phyloP scores from a whole-genome alignment of 257 asterid genomes.

The Nicotiana tomentosiformis region DNA sequence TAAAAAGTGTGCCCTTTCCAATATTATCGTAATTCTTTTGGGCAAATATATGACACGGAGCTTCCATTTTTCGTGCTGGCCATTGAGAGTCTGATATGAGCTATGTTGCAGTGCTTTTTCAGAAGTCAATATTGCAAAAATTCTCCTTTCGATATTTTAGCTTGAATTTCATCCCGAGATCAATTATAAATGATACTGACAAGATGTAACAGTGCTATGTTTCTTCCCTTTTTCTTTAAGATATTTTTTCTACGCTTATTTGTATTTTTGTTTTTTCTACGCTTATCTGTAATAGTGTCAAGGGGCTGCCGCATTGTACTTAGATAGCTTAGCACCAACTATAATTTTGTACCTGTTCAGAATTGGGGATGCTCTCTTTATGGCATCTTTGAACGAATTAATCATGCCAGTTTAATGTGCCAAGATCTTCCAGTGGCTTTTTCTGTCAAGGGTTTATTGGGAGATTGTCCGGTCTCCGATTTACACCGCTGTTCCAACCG shows the following conservation, averaged over 20 bases:
- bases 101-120: not conserved
- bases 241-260: not conserved
- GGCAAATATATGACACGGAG: not conserved
- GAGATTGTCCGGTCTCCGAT: too few relatives aligned
- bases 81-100: not conserved
- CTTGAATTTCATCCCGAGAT: not conserved
- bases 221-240: not conserved
- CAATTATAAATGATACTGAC: not conserved
- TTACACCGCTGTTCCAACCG: too few relatives aligned
- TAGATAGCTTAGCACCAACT: not conserved
- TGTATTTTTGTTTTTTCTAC: not conserved
- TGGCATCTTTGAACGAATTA: not conserved
- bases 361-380: not conserved
- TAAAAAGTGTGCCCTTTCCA: not conserved
- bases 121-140: not conserved
- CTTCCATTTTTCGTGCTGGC: not conserved
- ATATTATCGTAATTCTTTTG: not conserved
- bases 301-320: not conserved
- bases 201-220: not conserved
- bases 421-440: not conserved
- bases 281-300: not conserved
- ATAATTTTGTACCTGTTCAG: not conserved
- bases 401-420: not conserved
- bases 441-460: not conserved
- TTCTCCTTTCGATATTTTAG: not conserved